Conservation (phyloP, 257 asterid genomes). For the Verbascum thapsus region DNA sequence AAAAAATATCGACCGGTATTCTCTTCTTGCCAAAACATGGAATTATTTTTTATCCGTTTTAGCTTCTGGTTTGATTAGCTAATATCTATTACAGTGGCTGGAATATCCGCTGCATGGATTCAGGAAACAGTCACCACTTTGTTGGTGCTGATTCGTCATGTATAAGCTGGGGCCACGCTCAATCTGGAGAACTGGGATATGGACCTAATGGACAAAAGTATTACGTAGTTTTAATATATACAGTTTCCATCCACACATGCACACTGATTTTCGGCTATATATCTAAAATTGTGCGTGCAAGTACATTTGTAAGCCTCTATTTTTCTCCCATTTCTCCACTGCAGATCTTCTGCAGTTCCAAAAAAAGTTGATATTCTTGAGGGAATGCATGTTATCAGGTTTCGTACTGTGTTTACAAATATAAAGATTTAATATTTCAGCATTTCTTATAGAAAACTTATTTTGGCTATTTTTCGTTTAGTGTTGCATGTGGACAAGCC, state of each 20-base stretch:
- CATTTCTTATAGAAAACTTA: constrained; percentile 16
- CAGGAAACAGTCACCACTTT: constrained; percentile 87
- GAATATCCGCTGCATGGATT: constrained; percentile 93
- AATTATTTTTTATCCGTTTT: not conserved
- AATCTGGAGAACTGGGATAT: constrained; percentile 95
- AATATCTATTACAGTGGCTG: constrained; percentile 67
- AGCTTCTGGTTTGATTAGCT: constrained; percentile 11
- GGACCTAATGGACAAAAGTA: constrained; percentile 94
- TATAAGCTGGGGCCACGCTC: constrained; percentile 98
- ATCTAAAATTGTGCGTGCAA: not conserved
- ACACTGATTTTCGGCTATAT: not conserved
- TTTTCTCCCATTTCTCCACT: constrained; percentile 22
- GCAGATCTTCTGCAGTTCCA: constrained; percentile 92
- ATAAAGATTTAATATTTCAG: not conserved
- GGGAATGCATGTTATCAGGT: constrained; percentile 95
- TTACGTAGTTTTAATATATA: constrained; percentile 27
- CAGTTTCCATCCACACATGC: constrained; percentile 24
- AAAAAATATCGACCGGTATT: not conserved
- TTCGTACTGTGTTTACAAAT: constrained; percentile 22
- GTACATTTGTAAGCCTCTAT: constrained; percentile 18
- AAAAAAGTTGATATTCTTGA: constrained; percentile 85
- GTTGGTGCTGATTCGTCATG: constrained; percentile 99
- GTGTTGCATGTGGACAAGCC: constrained; percentile 95
- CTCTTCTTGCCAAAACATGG: constrained; percentile 2
- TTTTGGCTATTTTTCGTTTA: constrained; percentile 28